Percentiles rank a stretch among this genome's conserved stretches.
Conservation (phyloP, 2,329 filamentous ascomycete genomes). For the Hymenoscyphus infarciens region DNA sequence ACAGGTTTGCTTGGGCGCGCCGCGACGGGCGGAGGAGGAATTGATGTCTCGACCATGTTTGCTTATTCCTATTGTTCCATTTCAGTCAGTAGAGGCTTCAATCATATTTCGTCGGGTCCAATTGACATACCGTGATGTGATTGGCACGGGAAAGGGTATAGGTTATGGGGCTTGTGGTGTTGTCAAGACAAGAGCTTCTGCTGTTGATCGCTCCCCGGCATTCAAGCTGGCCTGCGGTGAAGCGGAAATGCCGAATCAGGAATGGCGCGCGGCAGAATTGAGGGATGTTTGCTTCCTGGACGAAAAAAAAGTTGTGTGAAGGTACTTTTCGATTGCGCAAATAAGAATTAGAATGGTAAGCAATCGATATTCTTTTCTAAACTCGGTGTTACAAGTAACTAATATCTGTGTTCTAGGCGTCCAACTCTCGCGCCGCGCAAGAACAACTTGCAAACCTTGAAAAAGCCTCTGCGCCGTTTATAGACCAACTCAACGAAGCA, state of each 20-base stretch:
- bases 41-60: constrained; percentile 33
- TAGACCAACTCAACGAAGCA: constrained; percentile 36
- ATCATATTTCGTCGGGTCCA: not conserved
- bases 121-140: constrained; percentile 22
- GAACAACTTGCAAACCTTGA: constrained; percentile 34
- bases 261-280: constrained; percentile 2
- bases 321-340: constrained; percentile 2
- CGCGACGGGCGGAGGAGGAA: constrained; percentile 56
- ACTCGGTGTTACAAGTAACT: constrained; percentile 6
- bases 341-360: constrained; percentile 20
- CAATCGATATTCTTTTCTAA: not conserved
- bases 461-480: constrained; percentile 35
- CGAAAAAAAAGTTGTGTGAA: not conserved
- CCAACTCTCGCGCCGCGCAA: constrained; percentile 33
- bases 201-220: constrained; percentile 1
- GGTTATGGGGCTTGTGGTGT: not conserved
- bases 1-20: constrained; percentile 73
- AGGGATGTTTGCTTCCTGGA: constrained; percentile 9
- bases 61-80: not conserved
- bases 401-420: constrained; percentile 23
- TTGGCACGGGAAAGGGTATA: not conserved
- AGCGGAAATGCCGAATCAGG: constrained; percentile 3
- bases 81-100: not conserved
- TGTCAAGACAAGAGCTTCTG: constrained; percentile 11
- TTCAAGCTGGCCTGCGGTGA: constrained; percentile 8